phyloP scores from a whole-genome alignment of 1,139 yeast species.

The Geotrichum fermentans region DNA sequence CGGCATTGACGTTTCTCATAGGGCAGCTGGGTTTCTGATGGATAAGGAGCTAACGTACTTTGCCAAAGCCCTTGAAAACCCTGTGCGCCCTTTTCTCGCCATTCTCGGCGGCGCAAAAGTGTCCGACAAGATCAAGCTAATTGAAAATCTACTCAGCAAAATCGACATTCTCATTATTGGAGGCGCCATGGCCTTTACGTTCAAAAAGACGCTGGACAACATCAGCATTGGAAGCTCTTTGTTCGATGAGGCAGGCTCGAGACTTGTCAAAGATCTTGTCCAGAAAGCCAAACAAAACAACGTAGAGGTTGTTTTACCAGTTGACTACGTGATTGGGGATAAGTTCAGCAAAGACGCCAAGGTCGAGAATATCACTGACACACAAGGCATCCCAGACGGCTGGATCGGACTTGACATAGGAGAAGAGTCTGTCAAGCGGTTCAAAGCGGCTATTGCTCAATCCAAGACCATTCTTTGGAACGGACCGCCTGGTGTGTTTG shows the following conservation, averaged over 20 bases:
- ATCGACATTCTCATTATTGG: constrained; percentile 89
- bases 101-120: constrained; percentile 98
- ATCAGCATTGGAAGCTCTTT: constrained; percentile 82
- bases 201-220: constrained; percentile 82
- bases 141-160: constrained; percentile 92
- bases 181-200: constrained; percentile 99
- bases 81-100: constrained; percentile 94
- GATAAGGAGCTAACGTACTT: constrained; percentile 92
- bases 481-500: constrained; percentile 99
- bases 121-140: constrained; percentile 93
- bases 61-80: constrained; percentile 96
- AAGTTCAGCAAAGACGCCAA: constrained; percentile 85
- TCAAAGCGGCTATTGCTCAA: constrained; percentile 71
- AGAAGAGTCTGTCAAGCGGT: constrained; percentile 74
- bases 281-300: constrained; percentile 93
- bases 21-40: constrained; percentile 96
- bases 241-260: constrained; percentile 87
- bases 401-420: constrained; percentile 96
- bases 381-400: constrained; percentile 83
- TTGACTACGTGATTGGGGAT: constrained; percentile 91
- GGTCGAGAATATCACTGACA: constrained; percentile 73
- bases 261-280: constrained; percentile 80
- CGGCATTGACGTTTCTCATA: constrained; percentile 85
- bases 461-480: constrained; percentile 98
- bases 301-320: constrained; percentile 87